Base-by-base conservation (phyloP, 352 stramenopile genomes). In the Phytophthora citricola region DNA sequence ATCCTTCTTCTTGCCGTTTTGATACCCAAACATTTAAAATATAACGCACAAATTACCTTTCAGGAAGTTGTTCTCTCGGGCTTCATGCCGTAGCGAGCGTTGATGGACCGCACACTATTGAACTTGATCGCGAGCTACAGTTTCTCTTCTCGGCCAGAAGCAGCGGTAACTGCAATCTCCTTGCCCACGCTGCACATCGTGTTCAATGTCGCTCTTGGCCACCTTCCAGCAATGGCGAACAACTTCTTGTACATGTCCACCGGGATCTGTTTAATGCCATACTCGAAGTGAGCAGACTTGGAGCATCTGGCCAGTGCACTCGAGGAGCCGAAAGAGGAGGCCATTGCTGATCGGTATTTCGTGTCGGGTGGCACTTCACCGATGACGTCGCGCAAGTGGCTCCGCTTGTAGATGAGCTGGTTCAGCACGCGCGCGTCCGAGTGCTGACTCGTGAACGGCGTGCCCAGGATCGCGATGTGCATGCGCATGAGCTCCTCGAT, bases 331-430 rank as follows among this genome's bases (percentile, higher is more conserved):
- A n/a, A 15, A 24, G 56, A 55, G 32, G 15, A 39, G 10, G 34
- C 56, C 9, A 11, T 64, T 32, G 36, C 41, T 38, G 20, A 32
- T 45, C 34, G 46, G 5, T 64, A 51, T 40, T 64, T 57, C 20
- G 20, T 15, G 24, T 55, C 46, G 12, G 56, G 56, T 34, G 17
- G 17, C 24, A 97, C 92, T 22, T 91, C 71, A 7, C 82, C 90
- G 56, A 98, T 95, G 14, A 98, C 74, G 22, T 87, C 78, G 44
- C 94, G 76, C 54, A 90, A 98, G 83, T 98, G 95, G 41, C 76
- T 78, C 93, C 94, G 98, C 80, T 98, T 98, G 86, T 98, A 98
- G 29, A 98, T 73, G 8, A 98, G 76, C 72, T 98, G 94, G 71
- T 98, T 93, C 29, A 98, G 71, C 36, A 98, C 95, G 12, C 94